Evolutionary conservation across 306 rosid genomes (phyloP).

Genomic region (Pterocarpus macrocarpus): DNA sequence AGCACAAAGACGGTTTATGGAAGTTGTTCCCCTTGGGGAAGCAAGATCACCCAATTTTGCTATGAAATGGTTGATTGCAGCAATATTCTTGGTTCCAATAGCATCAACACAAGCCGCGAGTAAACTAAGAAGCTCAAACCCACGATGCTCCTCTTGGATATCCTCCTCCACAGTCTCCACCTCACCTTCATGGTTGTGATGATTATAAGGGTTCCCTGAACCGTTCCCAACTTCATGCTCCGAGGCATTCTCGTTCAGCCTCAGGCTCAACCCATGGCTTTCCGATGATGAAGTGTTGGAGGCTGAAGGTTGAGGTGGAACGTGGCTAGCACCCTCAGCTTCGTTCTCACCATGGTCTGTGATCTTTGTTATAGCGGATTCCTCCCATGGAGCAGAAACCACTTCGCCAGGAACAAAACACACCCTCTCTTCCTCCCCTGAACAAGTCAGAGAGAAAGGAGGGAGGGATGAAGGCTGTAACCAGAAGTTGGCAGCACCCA

Average conservation of each 20-base stretch:
- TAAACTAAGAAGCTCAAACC: constrained; percentile 77
- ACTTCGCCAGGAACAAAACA: constrained; percentile 77
- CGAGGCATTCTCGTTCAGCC: constrained; percentile 61
- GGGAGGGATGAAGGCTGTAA: constrained; percentile 65
- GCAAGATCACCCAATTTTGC: constrained; percentile 84
- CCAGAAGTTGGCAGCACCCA: constrained; percentile 74
- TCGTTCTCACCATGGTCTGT: constrained; percentile 71
- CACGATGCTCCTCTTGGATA: constrained; percentile 65
- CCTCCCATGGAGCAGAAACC: constrained; percentile 73
- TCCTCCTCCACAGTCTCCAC: constrained; percentile 66
- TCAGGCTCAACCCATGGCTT: constrained; percentile 62
- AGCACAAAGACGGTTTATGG: constrained; percentile 76
- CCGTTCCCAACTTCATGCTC: constrained; percentile 69
- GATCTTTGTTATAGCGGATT: constrained; percentile 71
- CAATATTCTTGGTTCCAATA: constrained; percentile 72
- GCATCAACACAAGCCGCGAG: constrained; percentile 91
- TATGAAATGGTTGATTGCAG: constrained; percentile 74
- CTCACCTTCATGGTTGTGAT: constrained; percentile 56
- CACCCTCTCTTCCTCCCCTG: constrained; percentile 66
- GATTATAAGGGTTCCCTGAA: constrained; percentile 65
- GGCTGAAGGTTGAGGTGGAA: constrained; percentile 38
- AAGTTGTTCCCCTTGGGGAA: constrained; percentile 73
- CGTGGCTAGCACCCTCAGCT: constrained; percentile 62
- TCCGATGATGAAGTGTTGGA: constrained; percentile 76
- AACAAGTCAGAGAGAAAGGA: constrained; percentile 67